Evolutionary conservation across 1,284 basidiomycete genomes (phyloP).

Genomic region (Xerocomus minutiporus): DNA sequence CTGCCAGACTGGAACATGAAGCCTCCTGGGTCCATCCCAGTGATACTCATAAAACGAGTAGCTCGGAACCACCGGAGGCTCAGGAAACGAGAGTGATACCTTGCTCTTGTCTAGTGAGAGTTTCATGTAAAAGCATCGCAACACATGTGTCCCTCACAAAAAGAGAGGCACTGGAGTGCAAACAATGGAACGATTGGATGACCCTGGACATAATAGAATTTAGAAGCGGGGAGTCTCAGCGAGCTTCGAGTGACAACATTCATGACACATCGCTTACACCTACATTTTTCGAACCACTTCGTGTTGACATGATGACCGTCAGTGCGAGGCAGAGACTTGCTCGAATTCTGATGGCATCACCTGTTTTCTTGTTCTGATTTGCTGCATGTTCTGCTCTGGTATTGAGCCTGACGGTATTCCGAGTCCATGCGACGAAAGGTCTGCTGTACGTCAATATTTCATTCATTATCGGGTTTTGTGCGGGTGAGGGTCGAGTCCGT

Average conservation of each 20-base stretch:
- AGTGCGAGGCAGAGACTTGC: too few relatives aligned
- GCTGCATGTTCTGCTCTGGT: too few relatives aligned
- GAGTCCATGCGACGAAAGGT: too few relatives aligned
- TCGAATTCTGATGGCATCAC: too few relatives aligned
- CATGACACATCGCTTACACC: background rate
- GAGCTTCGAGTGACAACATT: background rate
- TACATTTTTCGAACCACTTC: too few relatives aligned
- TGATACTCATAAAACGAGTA: slow-evolving; percentile 23
- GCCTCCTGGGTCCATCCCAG: slow-evolving; percentile 26
- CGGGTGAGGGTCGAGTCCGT: too few relatives aligned
- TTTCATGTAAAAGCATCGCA: slow-evolving; percentile 19
- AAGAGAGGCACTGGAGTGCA: background rate
- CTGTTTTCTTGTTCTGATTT: too few relatives aligned
- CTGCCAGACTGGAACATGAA: slow-evolving; percentile 23
- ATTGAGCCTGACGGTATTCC: too few relatives aligned
- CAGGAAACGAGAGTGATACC: slow-evolving; percentile 6
- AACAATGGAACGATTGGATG: background rate
- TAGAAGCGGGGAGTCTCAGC: background rate
- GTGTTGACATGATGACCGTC: background rate
- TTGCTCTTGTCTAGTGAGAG: slow-evolving; percentile 19
- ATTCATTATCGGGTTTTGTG: too few relatives aligned
- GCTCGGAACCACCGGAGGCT: background rate
- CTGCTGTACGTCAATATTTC: too few relatives aligned
- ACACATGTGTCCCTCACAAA: background rate
- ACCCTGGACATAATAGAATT: background rate